Evolutionary conservation across 345 rosid species (phyloP).

Genomic region (Eucalyptus pauciflora): DNA sequence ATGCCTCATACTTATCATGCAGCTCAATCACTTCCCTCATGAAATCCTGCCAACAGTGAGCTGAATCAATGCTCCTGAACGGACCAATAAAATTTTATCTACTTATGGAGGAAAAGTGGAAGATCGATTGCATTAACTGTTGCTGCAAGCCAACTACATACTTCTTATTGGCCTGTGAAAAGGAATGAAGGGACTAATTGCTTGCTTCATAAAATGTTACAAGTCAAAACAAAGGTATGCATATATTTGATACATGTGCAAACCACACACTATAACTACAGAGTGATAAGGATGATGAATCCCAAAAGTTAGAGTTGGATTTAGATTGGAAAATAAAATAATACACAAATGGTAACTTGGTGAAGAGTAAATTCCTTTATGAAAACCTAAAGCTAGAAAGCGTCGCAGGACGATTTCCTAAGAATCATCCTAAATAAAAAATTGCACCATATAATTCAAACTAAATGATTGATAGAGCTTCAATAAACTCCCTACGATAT

Average conservation of each 20-base stretch:
- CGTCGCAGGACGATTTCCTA: not conserved
- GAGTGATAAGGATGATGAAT: not conserved
- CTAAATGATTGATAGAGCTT: not conserved
- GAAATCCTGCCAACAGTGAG: conserved; percentile 44
- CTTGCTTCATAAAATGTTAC: not conserved
- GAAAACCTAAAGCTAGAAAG: not conserved
- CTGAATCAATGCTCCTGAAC: not conserved
- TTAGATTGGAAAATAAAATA: not conserved
- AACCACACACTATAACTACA: not conserved
- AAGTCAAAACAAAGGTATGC: not conserved
- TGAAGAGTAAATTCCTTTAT: not conserved
- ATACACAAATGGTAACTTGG: not conserved
- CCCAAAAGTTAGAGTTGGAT: not conserved
- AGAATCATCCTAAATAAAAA: not conserved
- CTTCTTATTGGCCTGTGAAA: conserved; percentile 41
- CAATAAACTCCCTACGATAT: not conserved
- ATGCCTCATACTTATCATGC: conserved; percentile 71
- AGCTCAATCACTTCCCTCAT: conserved; percentile 63
- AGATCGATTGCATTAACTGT: conserved; percentile 32
- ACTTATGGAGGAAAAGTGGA: not conserved
- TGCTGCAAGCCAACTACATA: conserved; percentile 41
- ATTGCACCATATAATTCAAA: not conserved
- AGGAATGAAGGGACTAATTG: not conserved
- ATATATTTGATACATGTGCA: not conserved
- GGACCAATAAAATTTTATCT: not conserved